Base-by-base conservation (phyloP, 2,329 filamentous ascomycete species). In the Paraphaeosphaeria minitans region DNA sequence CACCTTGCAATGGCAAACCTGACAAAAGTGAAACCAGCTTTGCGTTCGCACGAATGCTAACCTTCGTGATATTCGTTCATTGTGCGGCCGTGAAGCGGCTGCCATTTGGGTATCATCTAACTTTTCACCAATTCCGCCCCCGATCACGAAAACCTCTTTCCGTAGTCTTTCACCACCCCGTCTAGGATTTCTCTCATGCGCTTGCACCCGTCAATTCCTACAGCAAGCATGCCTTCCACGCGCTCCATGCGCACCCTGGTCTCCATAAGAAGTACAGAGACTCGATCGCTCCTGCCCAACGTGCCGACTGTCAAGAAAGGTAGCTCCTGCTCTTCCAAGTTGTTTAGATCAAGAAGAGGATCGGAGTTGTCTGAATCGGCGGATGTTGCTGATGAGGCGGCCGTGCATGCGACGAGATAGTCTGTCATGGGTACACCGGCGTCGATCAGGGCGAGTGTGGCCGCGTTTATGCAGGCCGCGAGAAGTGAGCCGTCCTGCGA, bases 401-500 rank as follows among this genome's bases (percentile, higher is more conserved):
- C 91, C 0, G 93, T 97, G 78, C 92, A 96, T 6, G 93, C 92
- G 22, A 89, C 88, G 2, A 98, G 85, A 74, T 97, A 96, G 73
- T 96, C 92, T 2, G 88, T 87, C 93, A 98, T 97, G 24, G 95
- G 95, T 21, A 99, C 89, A 53, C 95, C 95, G 0, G 95, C 95
- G 74, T 99, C 95, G 62, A 98, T 89, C 22, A 98, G 86, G 0
- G 95, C 95, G 13, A 99, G 86, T 0, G 94, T 97, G 0, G 91
- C 87, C 4, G 95, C 95, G 72, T 99, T 99, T 67, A 98, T 83
- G 47, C 94, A 92, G 0, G 93, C 90, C 0, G 94, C 93, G 21
- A 99, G 87, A 2, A 98, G 84, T 0, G 91, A 93, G 29, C 95
- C 95, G 75, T 99, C 95, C 66, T 96, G 89, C 0, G 89, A 91